A percentile compares a stretch with the other conserved stretches of the same genome.
These are phyloP conservation scores for Raffaelea arxii DNA, from an alignment of 2,329 filamentous ascomycete species.

Conservation along the genomic window DNA sequence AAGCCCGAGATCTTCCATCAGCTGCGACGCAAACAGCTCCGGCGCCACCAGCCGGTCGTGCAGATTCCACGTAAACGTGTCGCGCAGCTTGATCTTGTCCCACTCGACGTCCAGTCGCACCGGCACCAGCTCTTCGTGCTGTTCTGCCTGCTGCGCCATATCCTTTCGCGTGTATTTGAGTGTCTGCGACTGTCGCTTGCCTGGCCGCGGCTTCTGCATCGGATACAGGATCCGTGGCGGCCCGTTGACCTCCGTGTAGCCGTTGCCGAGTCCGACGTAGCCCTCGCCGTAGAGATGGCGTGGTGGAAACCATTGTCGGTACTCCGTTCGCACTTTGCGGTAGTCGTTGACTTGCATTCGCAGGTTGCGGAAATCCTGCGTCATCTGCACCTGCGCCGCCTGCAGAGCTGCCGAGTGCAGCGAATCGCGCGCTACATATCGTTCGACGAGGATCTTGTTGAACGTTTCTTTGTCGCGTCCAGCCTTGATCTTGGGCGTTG, in stretches of 20 bases:
- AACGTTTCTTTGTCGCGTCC: slow-evolving; percentile 47
- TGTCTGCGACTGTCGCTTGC: slow-evolving; percentile 63
- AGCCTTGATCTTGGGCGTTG: not conserved
- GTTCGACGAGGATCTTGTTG: slow-evolving; percentile 42
- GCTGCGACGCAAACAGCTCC: slow-evolving; percentile 76
- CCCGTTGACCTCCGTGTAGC: slow-evolving; percentile 61
- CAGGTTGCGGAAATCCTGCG: slow-evolving; percentile 33
- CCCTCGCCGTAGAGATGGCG: slow-evolving; percentile 58
- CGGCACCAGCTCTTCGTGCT: slow-evolving; percentile 84
- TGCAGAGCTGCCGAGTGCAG: slow-evolving; percentile 44
- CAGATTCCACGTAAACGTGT: slow-evolving; percentile 98
- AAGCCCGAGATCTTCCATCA: slow-evolving; percentile 83
- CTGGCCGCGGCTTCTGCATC: slow-evolving; percentile 62
- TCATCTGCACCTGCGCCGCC: slow-evolving; percentile 46
- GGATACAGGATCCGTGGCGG: slow-evolving; percentile 72
- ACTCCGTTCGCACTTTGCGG: slow-evolving; percentile 45
- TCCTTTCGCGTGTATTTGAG: slow-evolving; percentile 72
- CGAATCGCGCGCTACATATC: slow-evolving; percentile 43
- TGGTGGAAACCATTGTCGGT: slow-evolving; percentile 45
- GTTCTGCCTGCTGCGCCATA: slow-evolving; percentile 75
- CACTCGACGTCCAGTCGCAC: slow-evolving; percentile 87
- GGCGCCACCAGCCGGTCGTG: slow-evolving; percentile 76
- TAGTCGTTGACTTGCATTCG: slow-evolving; percentile 58
- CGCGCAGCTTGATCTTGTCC: slow-evolving; percentile 89
- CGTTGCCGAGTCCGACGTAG: slow-evolving; percentile 85